Conservation (phyloP, 495 filamentous ascomycete genomes). For the Ramalina intermedia region DNA sequence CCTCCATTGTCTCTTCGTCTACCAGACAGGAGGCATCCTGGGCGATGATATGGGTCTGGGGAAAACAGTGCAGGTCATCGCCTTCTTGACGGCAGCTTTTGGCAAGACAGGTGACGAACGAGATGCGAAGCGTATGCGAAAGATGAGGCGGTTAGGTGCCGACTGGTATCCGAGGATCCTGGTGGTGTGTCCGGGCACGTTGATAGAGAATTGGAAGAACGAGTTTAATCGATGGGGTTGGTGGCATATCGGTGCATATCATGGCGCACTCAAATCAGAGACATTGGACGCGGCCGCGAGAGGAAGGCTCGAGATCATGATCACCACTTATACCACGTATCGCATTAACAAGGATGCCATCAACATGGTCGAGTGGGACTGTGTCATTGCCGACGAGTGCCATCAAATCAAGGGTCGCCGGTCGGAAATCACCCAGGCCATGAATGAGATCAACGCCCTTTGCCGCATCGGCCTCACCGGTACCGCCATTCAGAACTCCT, state of each 20-base stretch:
- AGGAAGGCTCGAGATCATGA: conserved; percentile 72
- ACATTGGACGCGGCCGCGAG: conserved; percentile 59
- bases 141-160: conserved; percentile 46
- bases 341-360: conserved; percentile 56
- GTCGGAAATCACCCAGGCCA: conserved; percentile 66
- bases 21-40: conserved; percentile 80
- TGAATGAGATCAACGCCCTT: conserved; percentile 85
- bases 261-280: conserved; percentile 58
- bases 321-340: conserved; percentile 89
- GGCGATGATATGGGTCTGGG: conserved; percentile 97
- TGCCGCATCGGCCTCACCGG: conserved; percentile 90
- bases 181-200: conserved; percentile 74
- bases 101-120: conserved; percentile 88
- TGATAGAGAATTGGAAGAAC: conserved; percentile 82
- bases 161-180: conserved; percentile 78
- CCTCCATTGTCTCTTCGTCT: conserved; percentile 79
- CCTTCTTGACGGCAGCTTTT: conserved; percentile 84
- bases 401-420: conserved; percentile 74
- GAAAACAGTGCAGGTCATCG: conserved; percentile 93
- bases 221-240: conserved; percentile 86
- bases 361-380: conserved; percentile 87
- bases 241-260: conserved; percentile 80
- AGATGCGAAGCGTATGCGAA: conserved; percentile 82
- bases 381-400: conserved; percentile 93
- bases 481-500: conserved; percentile 95